Evolutionary conservation across 1,139 yeast species (phyloP), one percentile per base, ranked within the genome.

Genomic region (Magnusiomyces tetraspermus): DNA sequence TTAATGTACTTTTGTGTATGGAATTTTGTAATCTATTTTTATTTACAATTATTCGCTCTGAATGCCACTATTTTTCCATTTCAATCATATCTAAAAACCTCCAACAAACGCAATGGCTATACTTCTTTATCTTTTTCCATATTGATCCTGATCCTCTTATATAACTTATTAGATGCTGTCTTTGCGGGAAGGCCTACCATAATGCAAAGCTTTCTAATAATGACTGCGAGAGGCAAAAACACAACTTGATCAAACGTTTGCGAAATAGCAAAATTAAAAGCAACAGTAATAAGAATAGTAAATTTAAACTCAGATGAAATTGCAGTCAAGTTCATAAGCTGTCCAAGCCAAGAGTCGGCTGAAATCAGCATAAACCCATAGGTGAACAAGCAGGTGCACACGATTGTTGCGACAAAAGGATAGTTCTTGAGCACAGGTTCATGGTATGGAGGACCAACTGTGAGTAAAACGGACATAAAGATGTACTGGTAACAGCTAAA

Each of bases 371-470:
- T 61, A 6, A 55, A 33, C n/a, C 59, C 51, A 0, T 73, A 53
- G 19, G 90, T 82, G 8, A 80, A 59, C 1, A 72, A 48, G 0
- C 77, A 58, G 0, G 94, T 77, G 0, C 71, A 58, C 0, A 73
- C 60, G 51, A 87, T 74, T 50, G 90, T 87, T 1, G 74, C 50
- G 53, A 92, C 72, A 63, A 88, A 90, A 8, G 95, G 95, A 10
- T 60, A 52, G 66, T 92, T 92, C 58, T 79, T 75, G 40, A 71
- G 67, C 62, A 85, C 78, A 1, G 94, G 83, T 63, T 86, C 84
- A 55, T 98, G 76, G 67, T 88, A 94, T n/a, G 99, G 99, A 13
- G 95, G 94, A 0, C 99, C 98, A 31, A 81, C 86, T 30, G 95
- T 85, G 56, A 92, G 72, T 23, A 89, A 80, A 36, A 88, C 72